Evolutionary conservation across 495 filamentous ascomycete species (phyloP), one percentile per base, ranked within the genome.

Genomic region (Aspergillus funiculosus): DNA sequence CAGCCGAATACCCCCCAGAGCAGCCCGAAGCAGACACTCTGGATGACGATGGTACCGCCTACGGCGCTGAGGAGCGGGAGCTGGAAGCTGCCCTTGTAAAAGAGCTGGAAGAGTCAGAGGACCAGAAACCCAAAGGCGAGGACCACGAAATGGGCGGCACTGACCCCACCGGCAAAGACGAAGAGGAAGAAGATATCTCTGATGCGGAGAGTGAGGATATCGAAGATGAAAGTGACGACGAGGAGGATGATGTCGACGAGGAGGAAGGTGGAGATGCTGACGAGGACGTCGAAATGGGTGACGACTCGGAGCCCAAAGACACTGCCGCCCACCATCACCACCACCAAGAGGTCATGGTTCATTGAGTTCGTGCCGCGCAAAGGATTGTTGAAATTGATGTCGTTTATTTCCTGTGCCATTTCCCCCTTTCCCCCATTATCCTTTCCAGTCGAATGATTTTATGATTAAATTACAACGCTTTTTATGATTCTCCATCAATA

Each of bases 201-300:
- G 89, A 95, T 29, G 90, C 86, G 30, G 91, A 86, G 44, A 91
- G 86, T 55, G 92, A 96, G 58, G 92, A 98, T 61, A 80, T 98
- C n/a, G 92, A 95, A 64, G 86, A 83, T 30, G 94, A 97, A 65
- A 92, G 83, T 51, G 89, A 88, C 11, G 80, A 85, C 29, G 89
- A 95, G 38, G 91, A 94, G 42, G 87, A 94, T 39, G 86, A 86
- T 10, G 78, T 86, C 19, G 87, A 81, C 14, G 87, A 82, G 30
- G 86, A 81, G 21, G 87, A 87, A 46, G 77, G 59, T 9, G 79
- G 67, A 13, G 81, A 79, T 6, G 85, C 68, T 11, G 87, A 87
- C 46, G 87, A 89, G 36, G 87, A 85, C 54, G 88, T 92, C 70
- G 89, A 91, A 43, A 85, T 92, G 71, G 81, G 78, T 14, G 88